Conservation (phyloP, 495 filamentous ascomycete genomes). For the Tetracladium marchalianum region DNA sequence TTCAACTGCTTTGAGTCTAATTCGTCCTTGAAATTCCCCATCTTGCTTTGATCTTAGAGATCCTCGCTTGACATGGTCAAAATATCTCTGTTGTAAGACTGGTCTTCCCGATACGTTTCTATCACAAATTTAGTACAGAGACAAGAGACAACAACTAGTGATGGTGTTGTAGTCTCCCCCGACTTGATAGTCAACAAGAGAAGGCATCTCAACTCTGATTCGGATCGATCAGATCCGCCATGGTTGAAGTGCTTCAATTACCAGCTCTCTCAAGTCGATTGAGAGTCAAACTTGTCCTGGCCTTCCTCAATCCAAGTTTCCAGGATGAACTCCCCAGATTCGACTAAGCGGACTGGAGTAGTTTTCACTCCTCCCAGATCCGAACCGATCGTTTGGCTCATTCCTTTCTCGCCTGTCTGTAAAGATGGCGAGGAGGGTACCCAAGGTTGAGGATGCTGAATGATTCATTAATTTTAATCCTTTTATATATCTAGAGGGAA, state of each 20-base stretch:
- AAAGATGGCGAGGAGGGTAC: constrained; percentile 46
- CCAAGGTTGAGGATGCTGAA: constrained; percentile 52
- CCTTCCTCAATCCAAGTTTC: constrained; percentile 62
- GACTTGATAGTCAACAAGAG: no score
- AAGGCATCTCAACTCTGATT: no score
- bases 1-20: no score
- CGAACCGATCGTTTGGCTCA: constrained; percentile 21
- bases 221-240: no score
- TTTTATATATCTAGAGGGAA: constrained; percentile 6
- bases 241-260: neutral
- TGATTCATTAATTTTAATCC: constrained; percentile 9
- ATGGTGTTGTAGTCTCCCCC: no score
- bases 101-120: no score
- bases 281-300: constrained; percentile 11
- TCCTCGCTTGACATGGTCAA: no score
- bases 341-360: constrained; percentile 46
- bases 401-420: constrained; percentile 29
- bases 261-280: neutral
- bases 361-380: constrained; percentile 37
- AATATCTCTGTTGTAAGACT: no score
- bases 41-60: no score
- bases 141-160: no score
- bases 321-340: constrained; percentile 54
- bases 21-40: no score
- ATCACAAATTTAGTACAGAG: no score